Percentiles rank a stretch among this genome's conserved stretches.
Evolutionary conservation across 78 protist genomes (phyloP).

Genomic region (Chrysochromulina parva): DNA sequence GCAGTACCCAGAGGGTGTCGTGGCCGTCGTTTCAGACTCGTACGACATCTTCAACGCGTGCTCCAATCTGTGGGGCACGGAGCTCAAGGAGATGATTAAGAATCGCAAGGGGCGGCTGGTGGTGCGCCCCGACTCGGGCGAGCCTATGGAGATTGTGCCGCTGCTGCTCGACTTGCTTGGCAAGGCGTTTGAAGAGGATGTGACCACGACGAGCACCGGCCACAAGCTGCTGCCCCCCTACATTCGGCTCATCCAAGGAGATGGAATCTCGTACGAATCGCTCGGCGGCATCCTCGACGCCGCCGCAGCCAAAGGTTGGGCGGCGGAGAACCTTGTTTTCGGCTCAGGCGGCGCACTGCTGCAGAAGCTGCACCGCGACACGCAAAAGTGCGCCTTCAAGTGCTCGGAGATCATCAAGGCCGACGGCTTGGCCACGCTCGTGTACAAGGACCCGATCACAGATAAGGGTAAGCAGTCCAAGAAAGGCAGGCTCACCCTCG

Average conservation of each 20-base stretch:
- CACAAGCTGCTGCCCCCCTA: slow-evolving; percentile 42
- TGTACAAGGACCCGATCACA: slow-evolving; percentile 56
- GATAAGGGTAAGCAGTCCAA: slow-evolving; percentile 52
- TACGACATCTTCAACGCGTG: slow-evolving; percentile 48
- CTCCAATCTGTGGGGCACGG: slow-evolving; percentile 11
- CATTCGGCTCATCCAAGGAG: slow-evolving; percentile 58
- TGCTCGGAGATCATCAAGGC: slow-evolving; percentile 33
- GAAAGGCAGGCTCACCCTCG: slow-evolving; percentile 32
- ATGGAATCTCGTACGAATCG: slow-evolving; percentile 31
- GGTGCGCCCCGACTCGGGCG: slow-evolving; percentile 55
- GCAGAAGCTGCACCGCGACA: slow-evolving; percentile 55
- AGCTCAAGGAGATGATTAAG: slow-evolving; percentile 18
- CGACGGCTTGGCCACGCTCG: neutral
- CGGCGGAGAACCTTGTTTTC: slow-evolving; percentile 44
- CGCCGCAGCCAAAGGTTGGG: neutral
- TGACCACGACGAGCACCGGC: slow-evolving; percentile 29
- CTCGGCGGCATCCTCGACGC: neutral
- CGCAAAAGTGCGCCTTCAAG: slow-evolving; percentile 55
- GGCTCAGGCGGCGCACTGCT: slow-evolving; percentile 58
- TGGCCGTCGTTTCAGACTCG: slow-evolving; percentile 48
- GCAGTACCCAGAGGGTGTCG: slow-evolving; percentile 30
- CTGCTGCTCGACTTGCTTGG: slow-evolving; percentile 26
- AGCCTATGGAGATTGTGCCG: slow-evolving; percentile 27
- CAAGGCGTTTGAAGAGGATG: slow-evolving; percentile 4
- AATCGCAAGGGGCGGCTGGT: slow-evolving; percentile 10